Evolutionary conservation across 768 basidiomycete genomes (phyloP).

Genomic region (Lactifluus echinatus): DNA sequence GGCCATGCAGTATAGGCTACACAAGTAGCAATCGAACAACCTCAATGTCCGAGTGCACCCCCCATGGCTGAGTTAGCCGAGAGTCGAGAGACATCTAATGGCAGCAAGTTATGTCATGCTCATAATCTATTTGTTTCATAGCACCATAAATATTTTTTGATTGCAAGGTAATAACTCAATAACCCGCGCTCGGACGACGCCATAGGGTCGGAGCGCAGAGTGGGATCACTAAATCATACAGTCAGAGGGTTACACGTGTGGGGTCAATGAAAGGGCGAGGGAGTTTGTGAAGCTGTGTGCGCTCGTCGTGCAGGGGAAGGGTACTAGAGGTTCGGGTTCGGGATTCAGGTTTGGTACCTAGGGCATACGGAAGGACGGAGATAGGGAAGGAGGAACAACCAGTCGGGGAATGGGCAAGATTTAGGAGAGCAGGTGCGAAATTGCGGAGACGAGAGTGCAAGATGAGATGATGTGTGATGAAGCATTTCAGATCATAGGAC

Average conservation of each 20-base stretch:
- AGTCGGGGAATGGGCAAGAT: not conserved
- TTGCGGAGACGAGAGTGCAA: not conserved
- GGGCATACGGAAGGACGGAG: not conserved
- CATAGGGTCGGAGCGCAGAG: not conserved
- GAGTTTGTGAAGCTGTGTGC: not conserved
- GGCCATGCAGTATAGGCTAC: too few relatives aligned
- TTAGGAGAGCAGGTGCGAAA: not conserved
- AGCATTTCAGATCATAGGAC: constrained; percentile 1
- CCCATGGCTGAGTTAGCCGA: too few relatives aligned
- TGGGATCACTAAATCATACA: constrained; percentile 7
- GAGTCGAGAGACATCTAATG: too few relatives aligned
- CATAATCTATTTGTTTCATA: not conserved
- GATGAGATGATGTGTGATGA: not conserved
- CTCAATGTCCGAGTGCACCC: too few relatives aligned
- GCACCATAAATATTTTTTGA: not conserved
- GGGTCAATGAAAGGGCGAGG: not conserved
- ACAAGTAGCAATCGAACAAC: too few relatives aligned
- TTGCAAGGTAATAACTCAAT: constrained; percentile 10
- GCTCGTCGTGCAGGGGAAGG: not conserved
- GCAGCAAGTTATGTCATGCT: too few relatives aligned
- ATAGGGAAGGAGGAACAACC: too few relatives aligned
- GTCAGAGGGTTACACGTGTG: constrained; percentile 5
- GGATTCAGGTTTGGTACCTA: too few relatives aligned
- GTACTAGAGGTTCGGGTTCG: not conserved
- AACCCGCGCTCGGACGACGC: not conserved